Base-by-base conservation (phyloP, 2,329 filamentous ascomycete genomes). In the Colletotrichum karsti region DNA sequence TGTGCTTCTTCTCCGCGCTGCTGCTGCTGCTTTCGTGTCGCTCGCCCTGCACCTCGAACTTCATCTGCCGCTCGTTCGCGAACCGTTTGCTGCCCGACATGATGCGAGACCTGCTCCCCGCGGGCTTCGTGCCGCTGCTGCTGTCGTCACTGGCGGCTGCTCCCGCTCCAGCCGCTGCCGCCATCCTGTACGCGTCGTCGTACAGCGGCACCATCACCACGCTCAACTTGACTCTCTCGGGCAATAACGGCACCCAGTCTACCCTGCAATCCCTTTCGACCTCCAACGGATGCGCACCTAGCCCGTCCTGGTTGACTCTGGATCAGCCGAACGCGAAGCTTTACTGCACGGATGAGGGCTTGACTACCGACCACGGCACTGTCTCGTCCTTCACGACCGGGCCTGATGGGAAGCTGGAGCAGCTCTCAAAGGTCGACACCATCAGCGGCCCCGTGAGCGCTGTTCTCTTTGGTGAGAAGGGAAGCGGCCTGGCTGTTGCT, bases 291-390 rank as follows among this genome's bases (percentile, higher is more conserved):
- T 91, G 89, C 76, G 85, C 82, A 9, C 77, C 80, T 2, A 85
- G 84, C 67, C 86, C 90, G 5, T 86, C 88, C 10, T 92, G 90
- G 89, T 78, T 92, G 63, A 86, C 87, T 20, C 81, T 89, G 20
- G 85, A 89, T 73, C 76, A 81, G 64, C 73, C 79, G 50, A 81
- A 83, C 68, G 79, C 80, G 22, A 76, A 83, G 12, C 79, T 92
- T 10, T 90, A 87, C 78, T 92, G 89, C 77, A 72, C 88, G 48
- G 85, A 92, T 71, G 90, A 92, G 80, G 87, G 84, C 22, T 77
- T 85, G 48, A 75, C 75, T 22, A 71, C 75, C 5, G 74, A 78
- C n/a, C 82, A 87, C 69, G 87, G 86, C 56, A 81, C 83, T 2
- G 76, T 91, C 64, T 75, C 77, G 9, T 78, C 81, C 4, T 82